Base-by-base conservation (phyloP, 2,329 filamentous ascomycete genomes). In the Sporothrix globosa region DNA sequence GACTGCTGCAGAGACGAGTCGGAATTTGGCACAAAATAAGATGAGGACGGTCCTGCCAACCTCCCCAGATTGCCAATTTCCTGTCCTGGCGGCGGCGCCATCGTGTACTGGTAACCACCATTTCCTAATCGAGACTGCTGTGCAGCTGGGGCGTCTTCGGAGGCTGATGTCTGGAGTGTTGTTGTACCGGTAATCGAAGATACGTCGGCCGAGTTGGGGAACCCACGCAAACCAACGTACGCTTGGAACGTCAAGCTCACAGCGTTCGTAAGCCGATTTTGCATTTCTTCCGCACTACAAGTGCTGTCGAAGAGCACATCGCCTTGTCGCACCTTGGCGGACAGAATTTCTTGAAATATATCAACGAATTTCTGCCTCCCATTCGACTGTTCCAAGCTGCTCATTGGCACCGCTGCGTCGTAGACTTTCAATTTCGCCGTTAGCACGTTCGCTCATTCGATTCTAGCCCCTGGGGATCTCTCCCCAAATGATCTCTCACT, bases 351-450 rank as follows among this genome's bases (percentile, higher is more conserved):
- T 14, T 60, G 56, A 44, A 60, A 60, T 7, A 21, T n/a, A 14
- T 44, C 56, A 1, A 60, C 34, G 39, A 60, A 60, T 13, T 60
- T 14, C 2, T 44, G 34, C 11, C 19, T 17, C 3, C 56, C 39
- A 11, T 60, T 19, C 3, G 39, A 10, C 5, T 13, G 13, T 44
- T 13, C 4, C 56, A 34, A 10, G 2, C 11, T 19, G 9, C n/a
- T n/a, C n/a, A 14, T 56, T 10, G 56, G 56, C 6, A 60, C 14
- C 14, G 56, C 56, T 21, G 56, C 56, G n/a, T 60, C 56, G 56
- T 60, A 60, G 19, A 60, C 56, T 60, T 13, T 44, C 9, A 4
- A 11, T 4, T 14, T n/a, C 24, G 4, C 10, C 24, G n/a, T 60
- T 60, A 60, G 56, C n/a, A 44, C 11, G n/a, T 24, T 41, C 34